Evolutionary conservation across 257 asterid species (phyloP).

Genomic region (Apocynum venetum): DNA sequence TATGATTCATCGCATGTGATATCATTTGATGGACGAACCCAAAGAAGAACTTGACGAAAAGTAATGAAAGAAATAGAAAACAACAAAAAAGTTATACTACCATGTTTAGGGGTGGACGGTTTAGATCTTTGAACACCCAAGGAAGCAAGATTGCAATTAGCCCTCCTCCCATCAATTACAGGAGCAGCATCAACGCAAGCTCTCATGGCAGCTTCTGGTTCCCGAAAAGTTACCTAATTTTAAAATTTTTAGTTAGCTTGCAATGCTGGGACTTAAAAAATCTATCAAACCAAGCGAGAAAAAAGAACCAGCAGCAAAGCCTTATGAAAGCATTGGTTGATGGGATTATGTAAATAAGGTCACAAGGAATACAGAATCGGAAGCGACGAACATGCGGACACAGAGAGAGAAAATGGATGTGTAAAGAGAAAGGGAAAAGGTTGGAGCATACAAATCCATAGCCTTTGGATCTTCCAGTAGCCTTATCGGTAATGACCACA

Average conservation of each 20-base stretch:
- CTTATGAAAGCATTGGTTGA: not conserved
- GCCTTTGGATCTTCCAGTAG: conserved; percentile 96
- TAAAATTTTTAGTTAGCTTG: not conserved
- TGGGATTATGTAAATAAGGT: not conserved
- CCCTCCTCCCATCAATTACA: conserved; percentile 95
- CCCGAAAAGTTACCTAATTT: conserved; percentile 80
- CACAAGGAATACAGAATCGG: not conserved
- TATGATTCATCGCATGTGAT: conserved; percentile 2
- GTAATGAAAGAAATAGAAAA: not conserved
- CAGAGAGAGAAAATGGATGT: too few relatives aligned
- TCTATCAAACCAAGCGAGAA: not conserved
- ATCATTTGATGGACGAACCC: not conserved
- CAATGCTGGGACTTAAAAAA: not conserved
- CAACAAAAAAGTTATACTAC: conserved; percentile 20
- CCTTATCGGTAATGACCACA: conserved; percentile 88
- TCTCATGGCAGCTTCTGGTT: conserved; percentile 91
- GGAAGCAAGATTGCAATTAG: conserved; percentile 97
- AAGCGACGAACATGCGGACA: not conserved
- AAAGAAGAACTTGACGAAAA: not conserved
- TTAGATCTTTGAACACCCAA: conserved; percentile 94
- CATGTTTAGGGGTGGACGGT: conserved; percentile 87
- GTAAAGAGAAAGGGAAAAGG: not conserved
- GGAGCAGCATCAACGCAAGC: conserved; percentile 95
- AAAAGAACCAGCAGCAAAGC: not conserved
- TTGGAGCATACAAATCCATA: conserved; percentile 69